Evolutionary conservation across 306 rosid species (phyloP).

Genomic region (Carpinus fangiana): DNA sequence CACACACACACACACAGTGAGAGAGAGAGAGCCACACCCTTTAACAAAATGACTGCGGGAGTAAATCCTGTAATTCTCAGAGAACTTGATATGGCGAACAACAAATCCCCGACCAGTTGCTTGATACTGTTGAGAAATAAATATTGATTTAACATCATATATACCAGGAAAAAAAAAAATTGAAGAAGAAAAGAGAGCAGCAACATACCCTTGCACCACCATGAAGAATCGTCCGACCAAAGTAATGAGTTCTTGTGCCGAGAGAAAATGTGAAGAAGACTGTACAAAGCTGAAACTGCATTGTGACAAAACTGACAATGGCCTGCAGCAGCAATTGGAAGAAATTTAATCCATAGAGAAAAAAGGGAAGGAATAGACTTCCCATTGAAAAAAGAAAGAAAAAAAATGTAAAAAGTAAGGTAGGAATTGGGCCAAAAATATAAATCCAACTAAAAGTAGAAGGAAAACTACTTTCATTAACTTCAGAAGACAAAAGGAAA

Average conservation of each 20-base stretch:
- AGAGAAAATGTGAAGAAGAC: conserved; percentile 91
- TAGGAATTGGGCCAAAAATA: not conserved
- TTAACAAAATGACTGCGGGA: conserved; percentile 97
- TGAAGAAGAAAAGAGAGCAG: conserved; percentile 10
- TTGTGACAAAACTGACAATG: conserved; percentile 74
- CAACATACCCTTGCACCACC: conserved; percentile 94
- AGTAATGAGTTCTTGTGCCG: conserved; percentile 91
- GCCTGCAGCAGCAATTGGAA: conserved; percentile 64
- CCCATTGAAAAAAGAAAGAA: not conserved
- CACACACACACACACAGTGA: no score
- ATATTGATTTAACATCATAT: conserved; percentile 10
- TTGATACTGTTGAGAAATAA: conserved; percentile 69
- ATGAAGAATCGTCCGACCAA: conserved; percentile 95
- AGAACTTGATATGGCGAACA: conserved; percentile 86
- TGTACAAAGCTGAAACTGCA: conserved; percentile 93
- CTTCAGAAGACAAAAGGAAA: no score
- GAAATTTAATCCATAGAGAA: not conserved
- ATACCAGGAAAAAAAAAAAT: not conserved
- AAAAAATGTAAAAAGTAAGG: no score
- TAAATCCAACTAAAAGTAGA: not conserved
- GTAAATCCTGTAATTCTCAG: conserved; percentile 92
- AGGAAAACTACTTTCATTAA: not conserved
- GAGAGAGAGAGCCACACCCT: conserved; percentile 57
- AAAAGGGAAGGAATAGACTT: not conserved
- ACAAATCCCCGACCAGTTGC: conserved; percentile 98